A percentile compares a stretch with the other conserved stretches of the same genome.
These are phyloP conservation scores for Paragyromitra xinjiangensis DNA, from an alignment of 495 filamentous ascomycete species.

Conservation along the genomic window DNA sequence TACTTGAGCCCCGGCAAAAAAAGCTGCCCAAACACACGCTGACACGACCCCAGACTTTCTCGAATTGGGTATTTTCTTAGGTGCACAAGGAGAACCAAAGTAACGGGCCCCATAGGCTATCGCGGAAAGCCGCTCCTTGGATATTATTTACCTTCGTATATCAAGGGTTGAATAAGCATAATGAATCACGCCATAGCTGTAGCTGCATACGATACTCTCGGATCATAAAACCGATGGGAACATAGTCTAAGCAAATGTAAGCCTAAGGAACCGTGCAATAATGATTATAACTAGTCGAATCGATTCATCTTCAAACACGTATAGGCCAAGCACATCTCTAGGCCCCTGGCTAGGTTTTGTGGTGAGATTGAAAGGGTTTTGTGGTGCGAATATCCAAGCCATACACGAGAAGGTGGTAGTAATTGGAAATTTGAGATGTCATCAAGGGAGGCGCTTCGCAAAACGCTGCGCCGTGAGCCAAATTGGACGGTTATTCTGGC, in stretches of 20 bases:
- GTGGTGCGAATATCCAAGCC: background rate
- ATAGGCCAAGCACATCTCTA: background rate
- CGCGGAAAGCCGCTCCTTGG: background rate
- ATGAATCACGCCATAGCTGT: background rate
- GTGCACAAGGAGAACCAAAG: background rate
- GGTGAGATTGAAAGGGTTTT: background rate
- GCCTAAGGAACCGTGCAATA: background rate
- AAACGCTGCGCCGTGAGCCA: conserved; percentile 6
- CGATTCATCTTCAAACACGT: background rate
- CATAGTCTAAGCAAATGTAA: background rate
- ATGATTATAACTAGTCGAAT: background rate
- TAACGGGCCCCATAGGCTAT: background rate
- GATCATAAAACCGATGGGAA: background rate
- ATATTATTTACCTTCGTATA: background rate
- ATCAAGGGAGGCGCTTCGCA: background rate
- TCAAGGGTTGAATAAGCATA: background rate
- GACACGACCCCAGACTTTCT: background rate
- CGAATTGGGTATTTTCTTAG: background rate
- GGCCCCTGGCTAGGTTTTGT: background rate
- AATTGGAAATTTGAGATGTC: conserved; percentile 1
- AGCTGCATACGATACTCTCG: background rate
- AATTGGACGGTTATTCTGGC: background rate
- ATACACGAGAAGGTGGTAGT: background rate
- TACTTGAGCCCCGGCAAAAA: background rate
- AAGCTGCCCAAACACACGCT: background rate